These are phyloP conservation scores for Penicillium sclerotigenum DNA, from an alignment of 2,329 filamentous ascomycete genomes.

Conservation along the genomic window DNA sequence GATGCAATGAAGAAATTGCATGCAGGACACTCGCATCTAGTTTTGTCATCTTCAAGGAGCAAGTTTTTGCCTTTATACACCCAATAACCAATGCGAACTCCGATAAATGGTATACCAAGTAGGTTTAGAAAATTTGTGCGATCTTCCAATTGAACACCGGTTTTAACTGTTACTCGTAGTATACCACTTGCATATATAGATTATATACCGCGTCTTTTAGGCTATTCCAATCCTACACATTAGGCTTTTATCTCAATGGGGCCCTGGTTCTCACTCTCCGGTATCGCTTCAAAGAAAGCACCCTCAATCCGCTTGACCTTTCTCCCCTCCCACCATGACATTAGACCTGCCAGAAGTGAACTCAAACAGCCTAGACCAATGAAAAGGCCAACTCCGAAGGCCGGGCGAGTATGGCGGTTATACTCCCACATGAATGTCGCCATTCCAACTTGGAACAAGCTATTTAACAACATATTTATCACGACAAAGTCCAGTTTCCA, in stretches of 20 bases:
- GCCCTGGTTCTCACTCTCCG: not conserved
- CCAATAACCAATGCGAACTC: not conserved
- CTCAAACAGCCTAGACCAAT: not conserved
- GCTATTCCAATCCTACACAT: not conserved
- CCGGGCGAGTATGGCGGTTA: not conserved
- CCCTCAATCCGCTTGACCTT: not conserved
- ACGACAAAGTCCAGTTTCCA: not conserved
- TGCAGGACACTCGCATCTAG: not conserved
- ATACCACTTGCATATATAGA: no score
- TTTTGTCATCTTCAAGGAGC: not conserved
- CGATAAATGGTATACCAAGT: not conserved
- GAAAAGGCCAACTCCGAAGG: not conserved
- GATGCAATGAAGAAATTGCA: not conserved
- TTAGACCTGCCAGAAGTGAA: not conserved
- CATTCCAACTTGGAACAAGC: not conserved
- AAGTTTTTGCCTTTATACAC: not conserved
- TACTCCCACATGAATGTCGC: not conserved
- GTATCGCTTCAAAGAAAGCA: not conserved
- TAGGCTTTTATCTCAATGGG: not conserved
- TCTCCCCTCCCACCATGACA: not conserved
- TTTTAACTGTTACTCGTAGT: not conserved
- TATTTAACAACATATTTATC: not conserved
- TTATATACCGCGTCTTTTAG: not conserved
- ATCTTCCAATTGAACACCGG: not conserved
- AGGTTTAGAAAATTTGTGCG: rapidly evolving